Evolutionary conservation across 1,139 yeast genomes (phyloP), one percentile per base, ranked within the genome.

Genomic region (Hyphopichia burtonii): DNA sequence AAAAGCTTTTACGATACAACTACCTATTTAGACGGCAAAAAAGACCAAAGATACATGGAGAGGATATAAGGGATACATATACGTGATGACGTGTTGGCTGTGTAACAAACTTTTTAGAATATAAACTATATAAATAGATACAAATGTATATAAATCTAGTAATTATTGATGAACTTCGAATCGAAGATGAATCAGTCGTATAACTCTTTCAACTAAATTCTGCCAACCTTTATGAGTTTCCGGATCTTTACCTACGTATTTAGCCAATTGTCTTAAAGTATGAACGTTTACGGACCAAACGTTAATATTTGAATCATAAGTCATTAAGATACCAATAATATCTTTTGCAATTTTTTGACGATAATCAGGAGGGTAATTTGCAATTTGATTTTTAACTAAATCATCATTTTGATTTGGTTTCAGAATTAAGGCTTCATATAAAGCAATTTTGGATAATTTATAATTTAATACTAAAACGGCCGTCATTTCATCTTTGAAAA

Each of bases 281-380:
- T 68, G 73, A 11, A 66, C 56, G 41, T 60, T 65, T 22, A 64
- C 61, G 1, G 74, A 61, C 74, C 75, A 69, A 25, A 70, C 56
- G 28, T 51, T 45, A 31, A 58, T 40, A 44, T 65, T 67, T 9
- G 56, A 49, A 39, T 68, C 71, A 44, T 68, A 70, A 2, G 74
- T 63, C 41, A 56, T 58, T 48, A 69, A 46, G 16, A 70, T 68
- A 0, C 75, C 76, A 38, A 71, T 55, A 3, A 68, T 58, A 36
- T 68, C 74, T 44, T 59, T 59, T n/a, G 74, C 66, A 20, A 67
- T 44, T 27, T 58, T 55, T 37, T 58, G 57, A 8, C 55, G 51
- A 43, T 60, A 64, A 36, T 58, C 55, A 11, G 53, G 47, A 1
- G 69, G 61, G 42, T 58, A 63, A 28, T 54, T 52, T 4, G 51